A percentile compares a stretch with the other conserved stretches of the same genome.
Conservation (phyloP, 2,329 filamentous ascomycete species). For the Verticillium longisporum region DNA sequence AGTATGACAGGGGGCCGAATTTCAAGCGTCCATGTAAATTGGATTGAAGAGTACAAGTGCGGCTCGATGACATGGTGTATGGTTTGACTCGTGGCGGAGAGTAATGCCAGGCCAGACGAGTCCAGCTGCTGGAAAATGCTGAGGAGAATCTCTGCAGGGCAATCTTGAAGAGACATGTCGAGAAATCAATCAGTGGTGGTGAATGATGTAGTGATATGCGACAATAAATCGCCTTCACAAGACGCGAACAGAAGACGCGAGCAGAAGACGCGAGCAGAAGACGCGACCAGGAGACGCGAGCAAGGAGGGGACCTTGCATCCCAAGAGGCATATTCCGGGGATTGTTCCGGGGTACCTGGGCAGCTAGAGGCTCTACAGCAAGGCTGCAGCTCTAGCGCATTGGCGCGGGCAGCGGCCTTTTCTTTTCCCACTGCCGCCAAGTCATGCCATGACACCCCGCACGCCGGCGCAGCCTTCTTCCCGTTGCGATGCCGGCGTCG, state of each 20-base stretch:
- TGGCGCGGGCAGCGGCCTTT: neutral
- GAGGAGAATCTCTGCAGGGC: neutral
- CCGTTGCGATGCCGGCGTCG: too few relatives aligned
- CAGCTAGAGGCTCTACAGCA: too few relatives aligned
- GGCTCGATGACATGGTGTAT: neutral
- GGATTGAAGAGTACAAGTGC: neutral
- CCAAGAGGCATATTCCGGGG: too few relatives aligned
- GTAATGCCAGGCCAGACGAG: neutral
- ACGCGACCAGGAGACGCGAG: too few relatives aligned
- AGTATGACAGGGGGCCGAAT: neutral
- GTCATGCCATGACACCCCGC: neutral
- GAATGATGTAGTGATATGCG: neutral
- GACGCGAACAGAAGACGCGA: too few relatives aligned
- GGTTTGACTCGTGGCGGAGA: neutral
- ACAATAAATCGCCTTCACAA: too few relatives aligned
- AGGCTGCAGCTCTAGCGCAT: too few relatives aligned
- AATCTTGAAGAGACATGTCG: neutral
- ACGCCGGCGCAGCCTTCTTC: neutral
- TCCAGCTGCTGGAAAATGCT: neutral
- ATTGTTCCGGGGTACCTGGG: too few relatives aligned
- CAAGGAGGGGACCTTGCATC: too few relatives aligned
- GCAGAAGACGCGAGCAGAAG: too few relatives aligned
- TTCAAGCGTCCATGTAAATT: neutral
- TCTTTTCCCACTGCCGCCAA: neutral
- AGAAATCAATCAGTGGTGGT: too few relatives aligned